Evolutionary conservation across 176 grass and related monocot genomes (phyloP).

Genomic region (Aegilops tauschii): DNA sequence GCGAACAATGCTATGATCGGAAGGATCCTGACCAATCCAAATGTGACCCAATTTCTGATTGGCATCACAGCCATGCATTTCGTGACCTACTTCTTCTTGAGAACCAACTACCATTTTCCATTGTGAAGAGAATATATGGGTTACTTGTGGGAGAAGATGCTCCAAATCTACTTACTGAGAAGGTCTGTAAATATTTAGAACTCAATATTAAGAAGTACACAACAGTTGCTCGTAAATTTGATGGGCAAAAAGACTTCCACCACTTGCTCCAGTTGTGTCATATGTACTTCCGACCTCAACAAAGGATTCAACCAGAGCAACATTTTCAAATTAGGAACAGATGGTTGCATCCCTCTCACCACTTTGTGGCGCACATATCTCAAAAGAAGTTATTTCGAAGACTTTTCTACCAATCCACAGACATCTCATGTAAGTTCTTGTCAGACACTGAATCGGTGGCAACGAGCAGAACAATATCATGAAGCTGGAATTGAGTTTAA

Average conservation of each 20-base stretch:
- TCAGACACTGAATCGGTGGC: background rate
- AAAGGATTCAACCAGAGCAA: background rate
- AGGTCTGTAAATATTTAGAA: background rate
- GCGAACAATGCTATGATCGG: background rate
- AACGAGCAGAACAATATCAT: constrained; percentile 15
- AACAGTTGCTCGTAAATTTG: background rate
- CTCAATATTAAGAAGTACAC: background rate
- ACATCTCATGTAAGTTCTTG: background rate
- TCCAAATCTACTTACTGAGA: background rate
- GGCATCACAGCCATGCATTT: background rate
- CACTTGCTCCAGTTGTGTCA: constrained; percentile 5
- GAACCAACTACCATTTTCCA: background rate
- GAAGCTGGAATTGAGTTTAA: constrained; percentile 30
- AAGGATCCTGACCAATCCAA: background rate
- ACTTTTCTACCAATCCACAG: background rate
- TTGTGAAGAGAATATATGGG: background rate
- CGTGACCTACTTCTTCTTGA: background rate
- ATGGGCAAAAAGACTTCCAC: background rate
- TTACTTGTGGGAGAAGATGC: background rate
- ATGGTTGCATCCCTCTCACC: background rate
- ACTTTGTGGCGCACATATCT: background rate
- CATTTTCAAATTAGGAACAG: background rate
- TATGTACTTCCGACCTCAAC: background rate
- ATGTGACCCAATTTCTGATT: background rate
- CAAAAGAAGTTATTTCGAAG: background rate